These are phyloP conservation scores for Coemansia sp. DNA, from an alignment of 192 early-diverging fungal genomes.

Conservation along the genomic window DNA sequence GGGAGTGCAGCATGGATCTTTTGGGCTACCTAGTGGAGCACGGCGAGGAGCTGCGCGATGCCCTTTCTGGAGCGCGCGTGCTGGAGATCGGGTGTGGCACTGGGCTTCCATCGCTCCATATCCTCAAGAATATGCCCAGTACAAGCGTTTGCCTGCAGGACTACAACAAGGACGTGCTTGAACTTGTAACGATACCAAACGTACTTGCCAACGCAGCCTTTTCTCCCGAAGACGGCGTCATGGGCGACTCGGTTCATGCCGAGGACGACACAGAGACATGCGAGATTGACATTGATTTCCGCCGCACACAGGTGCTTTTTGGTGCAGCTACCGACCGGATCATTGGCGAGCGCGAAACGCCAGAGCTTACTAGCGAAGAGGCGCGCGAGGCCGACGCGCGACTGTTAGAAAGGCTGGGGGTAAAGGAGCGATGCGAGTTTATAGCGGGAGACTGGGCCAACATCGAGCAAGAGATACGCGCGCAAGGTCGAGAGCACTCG, in stretches of 20 bases:
- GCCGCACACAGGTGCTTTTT: constrained; percentile 45
- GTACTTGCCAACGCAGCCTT: constrained; percentile 79
- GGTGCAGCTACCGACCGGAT: constrained; percentile 30
- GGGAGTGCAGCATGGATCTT: constrained; percentile 94
- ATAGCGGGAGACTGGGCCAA: constrained; percentile 72
- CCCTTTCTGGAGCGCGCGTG: constrained; percentile 6
- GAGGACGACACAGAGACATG: constrained; percentile 41
- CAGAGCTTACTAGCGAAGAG: constrained; percentile 50
- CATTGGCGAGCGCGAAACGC: constrained; percentile 38
- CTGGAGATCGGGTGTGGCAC: constrained; percentile 89
- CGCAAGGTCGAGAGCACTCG: constrained; percentile 54
- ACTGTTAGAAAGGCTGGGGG: constrained; percentile 15
- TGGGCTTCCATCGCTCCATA: constrained; percentile 80
- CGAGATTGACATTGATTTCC: constrained; percentile 49
- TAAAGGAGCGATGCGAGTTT: constrained; percentile 56
- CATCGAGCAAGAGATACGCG: constrained; percentile 50
- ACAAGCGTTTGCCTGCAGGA: constrained; percentile 84
- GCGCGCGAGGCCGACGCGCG: constrained; percentile 27
- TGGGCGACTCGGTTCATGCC: constrained; percentile 66
- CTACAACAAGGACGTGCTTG: constrained; percentile 89
- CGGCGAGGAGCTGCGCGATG: constrained; percentile 5
- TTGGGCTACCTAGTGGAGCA: constrained; percentile 67
- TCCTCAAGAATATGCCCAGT: constrained; percentile 58
- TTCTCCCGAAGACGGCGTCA: constrained; percentile 12
- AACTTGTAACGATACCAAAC: constrained; percentile 90